phyloP scores from a whole-genome alignment of 1,139 yeast species.

The Tardiomyces depauwii region DNA sequence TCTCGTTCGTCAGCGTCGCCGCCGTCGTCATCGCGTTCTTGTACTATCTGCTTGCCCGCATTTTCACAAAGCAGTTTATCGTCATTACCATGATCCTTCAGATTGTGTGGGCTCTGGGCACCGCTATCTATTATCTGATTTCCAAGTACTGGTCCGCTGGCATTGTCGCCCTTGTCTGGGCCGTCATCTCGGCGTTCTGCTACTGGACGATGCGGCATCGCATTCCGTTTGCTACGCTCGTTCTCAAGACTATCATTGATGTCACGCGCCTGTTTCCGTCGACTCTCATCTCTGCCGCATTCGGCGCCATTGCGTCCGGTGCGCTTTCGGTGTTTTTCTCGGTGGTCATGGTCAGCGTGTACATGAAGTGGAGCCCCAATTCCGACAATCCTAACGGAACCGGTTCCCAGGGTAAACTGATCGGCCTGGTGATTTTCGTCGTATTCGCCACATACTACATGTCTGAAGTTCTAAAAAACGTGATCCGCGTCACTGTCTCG shows the following conservation, averaged over 20 bases:
- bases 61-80: conserved; percentile 59
- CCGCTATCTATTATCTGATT: conserved; percentile 57
- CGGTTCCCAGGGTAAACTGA: conserved; percentile 55
- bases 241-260: conserved; percentile 60
- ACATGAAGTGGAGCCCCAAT: conserved; percentile 56
- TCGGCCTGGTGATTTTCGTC: conserved; percentile 55
- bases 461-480: conserved; percentile 72
- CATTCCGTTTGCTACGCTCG: conserved; percentile 64
- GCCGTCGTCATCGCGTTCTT: conserved; percentile 47
- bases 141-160: conserved; percentile 65
- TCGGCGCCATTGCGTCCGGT: conserved; percentile 57
- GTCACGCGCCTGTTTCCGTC: conserved; percentile 66
- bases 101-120: conserved; percentile 58
- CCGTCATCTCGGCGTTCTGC: conserved; percentile 55
- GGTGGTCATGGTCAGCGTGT: conserved; percentile 59
- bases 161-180: conserved; percentile 46
- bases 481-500: conserved; percentile 75
- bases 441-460: conserved; percentile 82
- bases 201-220: conserved; percentile 65
- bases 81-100: conserved; percentile 58
- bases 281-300: conserved; percentile 47
- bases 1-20: conserved; percentile 54
- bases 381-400: conserved; percentile 45
- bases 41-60: conserved; percentile 50
- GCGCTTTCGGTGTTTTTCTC: conserved; percentile 57